These are phyloP conservation scores for Begonia fuchsioides DNA, from an alignment of 306 rosid species.

Conservation along the genomic window DNA sequence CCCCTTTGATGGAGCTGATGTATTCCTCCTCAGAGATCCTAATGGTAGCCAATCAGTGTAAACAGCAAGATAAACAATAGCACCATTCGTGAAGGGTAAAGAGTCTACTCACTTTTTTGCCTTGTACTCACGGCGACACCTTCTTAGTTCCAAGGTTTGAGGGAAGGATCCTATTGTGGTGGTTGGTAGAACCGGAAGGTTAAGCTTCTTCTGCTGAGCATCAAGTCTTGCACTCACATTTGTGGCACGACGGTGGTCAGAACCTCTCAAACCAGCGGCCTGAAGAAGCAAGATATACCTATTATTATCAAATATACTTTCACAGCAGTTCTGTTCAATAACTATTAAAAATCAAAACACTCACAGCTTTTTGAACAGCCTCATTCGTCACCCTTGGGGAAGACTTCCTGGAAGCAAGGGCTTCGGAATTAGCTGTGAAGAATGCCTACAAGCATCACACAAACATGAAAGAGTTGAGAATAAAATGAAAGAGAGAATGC, in stretches of 20 bases:
- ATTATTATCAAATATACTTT: too few species aligned
- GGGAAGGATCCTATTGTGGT: slow-evolving; percentile 88
- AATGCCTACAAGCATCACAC: slow-evolving; percentile 31
- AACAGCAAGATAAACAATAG: not conserved
- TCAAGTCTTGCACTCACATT: slow-evolving; percentile 55
- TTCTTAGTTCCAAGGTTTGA: slow-evolving; percentile 63
- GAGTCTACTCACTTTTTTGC: slow-evolving; percentile 52
- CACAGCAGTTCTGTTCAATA: not conserved
- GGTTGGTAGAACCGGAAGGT: slow-evolving; percentile 76
- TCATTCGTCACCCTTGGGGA: slow-evolving; percentile 71
- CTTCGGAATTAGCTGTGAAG: slow-evolving; percentile 52
- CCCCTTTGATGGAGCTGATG: too few species aligned
- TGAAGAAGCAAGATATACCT: slow-evolving; percentile 12
- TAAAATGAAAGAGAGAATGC: too few species aligned
- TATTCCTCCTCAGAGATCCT: too few species aligned
- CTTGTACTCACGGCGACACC: slow-evolving; percentile 74
- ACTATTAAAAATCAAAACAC: slow-evolving; percentile 10
- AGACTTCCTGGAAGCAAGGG: slow-evolving; percentile 67
- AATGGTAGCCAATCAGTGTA: slow-evolving; percentile 1
- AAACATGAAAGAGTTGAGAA: too few species aligned
- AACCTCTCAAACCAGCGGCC: slow-evolving; percentile 72
- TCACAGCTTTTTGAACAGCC: slow-evolving; percentile 72
- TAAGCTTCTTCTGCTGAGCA: slow-evolving; percentile 66
- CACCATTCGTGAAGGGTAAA: too few species aligned
- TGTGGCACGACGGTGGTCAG: slow-evolving; percentile 56